Evolutionary conservation across 2,329 filamentous ascomycete species (phyloP).

Genomic region (Ascochyta lentis): DNA sequence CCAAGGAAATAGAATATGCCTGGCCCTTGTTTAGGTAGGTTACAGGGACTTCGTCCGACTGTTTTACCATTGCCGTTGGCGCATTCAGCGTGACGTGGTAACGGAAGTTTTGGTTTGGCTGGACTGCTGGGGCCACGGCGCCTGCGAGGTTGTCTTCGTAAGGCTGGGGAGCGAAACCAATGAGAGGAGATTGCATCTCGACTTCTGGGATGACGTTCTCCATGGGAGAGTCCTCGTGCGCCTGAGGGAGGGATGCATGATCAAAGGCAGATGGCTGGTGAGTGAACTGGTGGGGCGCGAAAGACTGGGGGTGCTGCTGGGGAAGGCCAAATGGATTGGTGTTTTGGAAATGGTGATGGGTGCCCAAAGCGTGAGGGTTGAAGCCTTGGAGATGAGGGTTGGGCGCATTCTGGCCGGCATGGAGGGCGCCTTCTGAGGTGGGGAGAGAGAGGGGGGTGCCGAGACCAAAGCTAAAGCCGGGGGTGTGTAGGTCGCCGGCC

Average conservation of each 20-base stretch:
- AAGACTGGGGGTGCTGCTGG: conserved; percentile 57
- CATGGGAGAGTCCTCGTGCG: conserved; percentile 70
- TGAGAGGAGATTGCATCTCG: conserved; percentile 67
- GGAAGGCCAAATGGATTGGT: conserved; percentile 74
- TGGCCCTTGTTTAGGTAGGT: conserved; percentile 98
- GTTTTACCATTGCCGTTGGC: conserved; percentile 94
- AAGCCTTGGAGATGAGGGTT: conserved; percentile 69
- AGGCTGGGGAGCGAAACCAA: conserved; percentile 61
- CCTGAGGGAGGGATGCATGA: conserved; percentile 68
- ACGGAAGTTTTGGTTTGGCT: conserved; percentile 63
- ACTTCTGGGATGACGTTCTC: conserved; percentile 61
- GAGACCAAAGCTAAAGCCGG: conserved; percentile 74
- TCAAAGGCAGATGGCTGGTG: conserved; percentile 83
- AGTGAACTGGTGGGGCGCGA: conserved; percentile 79
- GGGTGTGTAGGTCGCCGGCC: conserved; percentile 86
- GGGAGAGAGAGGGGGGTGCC: conserved; percentile 83
- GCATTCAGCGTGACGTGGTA: conserved; percentile 91
- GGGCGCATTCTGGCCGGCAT: conserved; percentile 59
- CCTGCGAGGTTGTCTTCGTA: conserved; percentile 57
- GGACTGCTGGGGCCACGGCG: conserved; percentile 42
- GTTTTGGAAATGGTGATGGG: conserved; percentile 60
- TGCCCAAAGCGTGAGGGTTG: conserved; percentile 55
- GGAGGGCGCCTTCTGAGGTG: conserved; percentile 70
- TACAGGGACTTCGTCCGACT: conserved; percentile 89
- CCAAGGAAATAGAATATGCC: conserved; percentile 84